Conservation (phyloP, 768 basidiomycete genomes). For the Lactarius indigo region DNA sequence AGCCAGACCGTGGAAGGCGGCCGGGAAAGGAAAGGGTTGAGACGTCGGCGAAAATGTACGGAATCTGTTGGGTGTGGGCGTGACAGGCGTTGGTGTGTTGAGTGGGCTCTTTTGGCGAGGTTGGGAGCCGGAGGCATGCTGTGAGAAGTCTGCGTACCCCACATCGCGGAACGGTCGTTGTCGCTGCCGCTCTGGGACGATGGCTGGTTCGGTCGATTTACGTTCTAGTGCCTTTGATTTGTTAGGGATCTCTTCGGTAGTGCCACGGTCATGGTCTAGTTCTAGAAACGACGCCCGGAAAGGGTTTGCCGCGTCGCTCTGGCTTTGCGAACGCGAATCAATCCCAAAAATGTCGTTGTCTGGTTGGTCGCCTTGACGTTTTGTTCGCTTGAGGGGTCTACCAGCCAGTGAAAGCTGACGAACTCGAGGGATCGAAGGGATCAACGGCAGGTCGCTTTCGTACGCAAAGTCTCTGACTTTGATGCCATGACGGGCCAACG, state of each 20-base stretch:
- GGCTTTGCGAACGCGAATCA: conserved; percentile 17
- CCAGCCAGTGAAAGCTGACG: conserved; percentile 48
- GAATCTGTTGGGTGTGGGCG: conserved; percentile 1
- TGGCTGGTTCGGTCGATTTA: conserved; percentile 23
- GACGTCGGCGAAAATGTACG: neutral
- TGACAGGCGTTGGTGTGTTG: conserved; percentile 1
- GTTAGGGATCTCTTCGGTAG: neutral
- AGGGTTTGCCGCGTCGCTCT: neutral
- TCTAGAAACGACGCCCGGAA: neutral
- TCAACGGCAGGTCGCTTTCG: conserved; percentile 61
- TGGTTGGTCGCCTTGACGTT: conserved; percentile 31
- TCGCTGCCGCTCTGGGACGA: conserved; percentile 11
- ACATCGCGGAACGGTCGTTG: conserved; percentile 13
- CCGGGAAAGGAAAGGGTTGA: conserved; percentile 10
- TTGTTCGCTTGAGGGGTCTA: conserved; percentile 37
- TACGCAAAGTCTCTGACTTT: conserved; percentile 62
- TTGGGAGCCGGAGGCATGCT: conserved; percentile 16
- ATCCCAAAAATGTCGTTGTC: conserved; percentile 28
- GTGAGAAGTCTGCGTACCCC: conserved; percentile 19
- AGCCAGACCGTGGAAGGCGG: conserved; percentile 5
- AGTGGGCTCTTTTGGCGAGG: neutral
- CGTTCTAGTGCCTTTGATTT: conserved; percentile 19
- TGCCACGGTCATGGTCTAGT: neutral
- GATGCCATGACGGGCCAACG: conserved; percentile 36
- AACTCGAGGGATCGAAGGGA: conserved; percentile 47